Base-by-base conservation (phyloP, 1,284 basidiomycete species). In the Sanghuangporus sanghuang region DNA sequence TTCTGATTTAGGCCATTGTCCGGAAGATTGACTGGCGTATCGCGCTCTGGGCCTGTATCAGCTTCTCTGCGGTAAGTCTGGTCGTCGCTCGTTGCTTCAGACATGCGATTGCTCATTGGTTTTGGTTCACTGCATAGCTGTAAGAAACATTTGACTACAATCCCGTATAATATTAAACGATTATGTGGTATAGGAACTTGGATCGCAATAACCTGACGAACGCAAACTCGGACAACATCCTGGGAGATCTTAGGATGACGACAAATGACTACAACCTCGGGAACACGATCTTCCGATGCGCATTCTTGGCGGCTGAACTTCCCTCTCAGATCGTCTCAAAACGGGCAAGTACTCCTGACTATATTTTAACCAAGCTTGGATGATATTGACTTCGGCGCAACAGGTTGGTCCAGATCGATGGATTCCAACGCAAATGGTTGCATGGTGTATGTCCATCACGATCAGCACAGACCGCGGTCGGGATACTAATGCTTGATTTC, bases 301-400 rank as follows among this genome's bases (percentile, higher is more conserved):
- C 82, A 44, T 89, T 90, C 73, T 73, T 90, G 39, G 75, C 72
- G 42, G 85, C 85, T 3, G 86, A 88, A 69, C 72, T 90, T 35
- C 88, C 89, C n/a, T 89, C 87, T 1, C 88, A 90, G 67, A 75
- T 91, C 12, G 73, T 91, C 49, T 89, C 86, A 3, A 91, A 90
- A 73, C 78, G 84, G 18, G 79, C 87, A 35, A 6, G 46, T 48
- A 18, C n/a, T 27, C 8, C 40, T n/a, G 40, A n/a, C 44, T 14
- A 18, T 7, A 2, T n/a, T n/a, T n/a, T 2, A 18, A 4, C 21
- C 44, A 7, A 14, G 21, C 11, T 1, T 46, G 8, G 16, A 16
- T 46, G 44, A 46, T 18, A 1, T 4, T n/a, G 21, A 7, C 16
- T 46, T 46, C 44, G 7, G 16, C 21, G 16, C 44, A 11, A 14